These are phyloP conservation scores for Citrus maxima DNA, from an alignment of 345 rosid genomes.

Conservation along the genomic window DNA sequence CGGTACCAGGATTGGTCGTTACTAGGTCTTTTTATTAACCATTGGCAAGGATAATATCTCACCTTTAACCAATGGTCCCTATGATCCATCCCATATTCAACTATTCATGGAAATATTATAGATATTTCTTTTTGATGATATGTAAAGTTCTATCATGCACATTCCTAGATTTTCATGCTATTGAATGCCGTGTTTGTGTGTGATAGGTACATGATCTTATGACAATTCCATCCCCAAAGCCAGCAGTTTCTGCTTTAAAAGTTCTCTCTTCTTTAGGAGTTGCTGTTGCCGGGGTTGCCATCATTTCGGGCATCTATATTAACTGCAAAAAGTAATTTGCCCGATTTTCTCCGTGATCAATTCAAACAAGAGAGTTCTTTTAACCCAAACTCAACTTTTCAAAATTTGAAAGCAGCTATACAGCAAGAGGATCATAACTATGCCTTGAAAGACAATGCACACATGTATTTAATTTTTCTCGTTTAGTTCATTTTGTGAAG, in stretches of 20 bases:
- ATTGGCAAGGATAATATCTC: neutral
- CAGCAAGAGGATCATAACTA: neutral
- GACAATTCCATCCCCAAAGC: constrained; percentile 57
- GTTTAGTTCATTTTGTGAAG: neutral
- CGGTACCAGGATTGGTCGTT: too few relatives aligned
- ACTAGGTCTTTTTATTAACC: neutral
- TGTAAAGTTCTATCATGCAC: neutral
- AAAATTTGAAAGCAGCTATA: neutral
- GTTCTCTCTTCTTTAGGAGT: constrained; percentile 62
- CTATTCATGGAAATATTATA: neutral
- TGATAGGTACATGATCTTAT: constrained; percentile 65
- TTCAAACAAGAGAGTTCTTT: neutral
- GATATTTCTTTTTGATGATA: neutral
- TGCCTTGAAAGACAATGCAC: neutral
- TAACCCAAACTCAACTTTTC: neutral
- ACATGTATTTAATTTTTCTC: neutral
- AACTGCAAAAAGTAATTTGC: constrained; percentile 47
- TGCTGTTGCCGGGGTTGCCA: constrained; percentile 68
- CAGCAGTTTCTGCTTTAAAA: constrained; percentile 39
- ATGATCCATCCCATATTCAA: neutral
- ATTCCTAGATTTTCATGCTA: neutral
- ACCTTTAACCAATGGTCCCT: neutral
- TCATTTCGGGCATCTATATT: constrained; percentile 60
- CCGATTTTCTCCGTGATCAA: neutral
- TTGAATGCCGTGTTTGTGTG: neutral